Evolutionary conservation across 2,329 filamentous ascomycete genomes (phyloP), one percentile per base, ranked within the genome.

Genomic region (Alternaria hordeiaustralica): DNA sequence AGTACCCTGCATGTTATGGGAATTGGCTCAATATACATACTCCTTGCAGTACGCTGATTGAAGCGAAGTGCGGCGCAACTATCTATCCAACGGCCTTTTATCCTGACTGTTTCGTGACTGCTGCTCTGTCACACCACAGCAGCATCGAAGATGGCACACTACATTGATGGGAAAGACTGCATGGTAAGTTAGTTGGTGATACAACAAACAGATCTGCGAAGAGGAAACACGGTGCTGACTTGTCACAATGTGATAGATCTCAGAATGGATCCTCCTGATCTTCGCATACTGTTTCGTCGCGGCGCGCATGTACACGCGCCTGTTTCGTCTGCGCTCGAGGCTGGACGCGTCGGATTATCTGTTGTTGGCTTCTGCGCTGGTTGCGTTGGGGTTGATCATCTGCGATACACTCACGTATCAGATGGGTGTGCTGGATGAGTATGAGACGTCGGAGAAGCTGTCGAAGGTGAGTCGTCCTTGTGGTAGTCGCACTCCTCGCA

Each of bases 251-350:
- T 53, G 6, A 56, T 33, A 70, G 68, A 68, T 72, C 53, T 68
- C 65, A 30, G 70, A 72, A 64, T 71, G 67, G 67, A 68, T 71
- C 33, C 62, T 72, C 11, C 56, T 71, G 2, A 53, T 57, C 20
- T 25, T 72, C 11, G 68, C 70, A 8, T 71, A 71, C 55, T 11
- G 60, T 1, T 72, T 72, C 33, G 70, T 72, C 8, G 67, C 63
- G 7, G 63, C 64, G 23, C 70, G 70, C 46, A 60, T 66, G 58
- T 66, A 69, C 36, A 56, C 61, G 53, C 62, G 68, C 23, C 18
- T 69, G 5, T 64, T 69, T n/a, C 64, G 64, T 20, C 61, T 69
- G 11, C 68, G 57, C 23, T 55, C 66, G 55, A 69, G 55, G 53
- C 33, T 71, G 36, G 62, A 66, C 51, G 67, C 60, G 64, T 67